Conservation (phyloP, 257 asterid genomes). For the Verbena officinalis region DNA sequence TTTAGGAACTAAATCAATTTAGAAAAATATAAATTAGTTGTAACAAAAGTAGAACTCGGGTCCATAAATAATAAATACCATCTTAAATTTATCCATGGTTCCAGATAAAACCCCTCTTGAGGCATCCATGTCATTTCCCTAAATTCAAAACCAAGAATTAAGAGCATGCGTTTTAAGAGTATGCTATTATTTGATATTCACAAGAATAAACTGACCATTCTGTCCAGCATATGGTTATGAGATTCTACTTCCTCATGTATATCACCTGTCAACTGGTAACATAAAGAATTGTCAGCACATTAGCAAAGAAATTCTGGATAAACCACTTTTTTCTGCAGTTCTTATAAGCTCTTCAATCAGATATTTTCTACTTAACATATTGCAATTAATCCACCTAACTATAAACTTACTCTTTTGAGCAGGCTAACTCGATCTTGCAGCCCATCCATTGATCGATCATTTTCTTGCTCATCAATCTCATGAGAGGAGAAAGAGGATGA, state of each 20-base stretch:
- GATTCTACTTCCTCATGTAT: slow-evolving; percentile 89
- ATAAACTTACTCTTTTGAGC: slow-evolving; percentile 74
- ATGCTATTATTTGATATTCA: neutral
- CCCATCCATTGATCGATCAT: slow-evolving; percentile 76
- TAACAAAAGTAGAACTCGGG: neutral
- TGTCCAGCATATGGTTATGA: slow-evolving; percentile 82
- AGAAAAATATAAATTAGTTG: neutral
- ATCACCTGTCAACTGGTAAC: slow-evolving; percentile 81
- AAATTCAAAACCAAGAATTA: slow-evolving; percentile 18
- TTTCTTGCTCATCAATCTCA: slow-evolving; percentile 94
- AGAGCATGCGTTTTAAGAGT: neutral
- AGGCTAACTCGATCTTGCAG: slow-evolving; percentile 81
- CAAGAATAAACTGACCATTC: slow-evolving; percentile 67
- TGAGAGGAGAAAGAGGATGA: slow-evolving; percentile 76
- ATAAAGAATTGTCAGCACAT: slow-evolving; percentile 23
- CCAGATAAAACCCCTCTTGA: slow-evolving; percentile 92
- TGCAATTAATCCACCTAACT: neutral
- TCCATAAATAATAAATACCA: slow-evolving; percentile 51
- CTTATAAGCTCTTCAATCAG: neutral
- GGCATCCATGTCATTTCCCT: slow-evolving; percentile 97
- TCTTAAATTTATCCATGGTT: slow-evolving; percentile 95
- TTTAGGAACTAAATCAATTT: neutral
- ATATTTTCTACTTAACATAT: neutral
- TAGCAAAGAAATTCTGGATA: slow-evolving; percentile 5
- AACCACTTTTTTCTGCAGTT: neutral